A percentile compares a stretch with the other conserved stretches of the same genome.
Evolutionary conservation across 2,329 filamentous ascomycete genomes (phyloP).

Genomic region (Cladophialophora yegresii): DNA sequence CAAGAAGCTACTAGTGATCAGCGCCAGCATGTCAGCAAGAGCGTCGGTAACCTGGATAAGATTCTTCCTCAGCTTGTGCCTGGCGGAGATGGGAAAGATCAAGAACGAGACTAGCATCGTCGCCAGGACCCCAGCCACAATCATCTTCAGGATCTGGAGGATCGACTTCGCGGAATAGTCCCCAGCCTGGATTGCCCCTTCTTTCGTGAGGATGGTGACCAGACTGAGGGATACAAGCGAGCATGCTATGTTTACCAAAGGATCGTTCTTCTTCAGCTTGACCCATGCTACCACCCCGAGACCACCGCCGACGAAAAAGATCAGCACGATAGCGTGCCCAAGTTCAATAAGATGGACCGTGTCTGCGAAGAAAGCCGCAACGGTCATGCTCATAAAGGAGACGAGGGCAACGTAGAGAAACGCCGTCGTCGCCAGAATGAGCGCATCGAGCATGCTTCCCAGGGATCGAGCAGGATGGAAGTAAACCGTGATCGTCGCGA

Average conservation of each 20-base stretch:
- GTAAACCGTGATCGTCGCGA: slow-evolving; percentile 90
- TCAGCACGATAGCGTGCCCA: slow-evolving; percentile 75
- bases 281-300: slow-evolving; percentile 86
- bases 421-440: slow-evolving; percentile 72
- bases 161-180: slow-evolving; percentile 82
- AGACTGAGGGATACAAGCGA: slow-evolving; percentile 85
- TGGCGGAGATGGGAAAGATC: slow-evolving; percentile 76
- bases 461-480: slow-evolving; percentile 86
- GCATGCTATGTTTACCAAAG: slow-evolving; percentile 79
- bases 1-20: slow-evolving; percentile 80
- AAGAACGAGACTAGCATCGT: slow-evolving; percentile 74
- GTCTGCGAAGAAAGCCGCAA: slow-evolving; percentile 75
- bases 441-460: slow-evolving; percentile 87
- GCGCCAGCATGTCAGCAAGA: slow-evolving; percentile 76
- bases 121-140: slow-evolving; percentile 72
- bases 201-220: slow-evolving; percentile 87
- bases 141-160: slow-evolving; percentile 77
- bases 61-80: slow-evolving; percentile 70
- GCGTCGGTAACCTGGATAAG: slow-evolving; percentile 73
- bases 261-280: slow-evolving; percentile 75
- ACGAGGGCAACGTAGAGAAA: slow-evolving; percentile 77
- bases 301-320: slow-evolving; percentile 82
- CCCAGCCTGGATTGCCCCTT: slow-evolving; percentile 80
- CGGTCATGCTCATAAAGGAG: slow-evolving; percentile 82
- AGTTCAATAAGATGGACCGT: slow-evolving; percentile 66